These are phyloP conservation scores for Alternaria arbusti DNA, from an alignment of 2,329 filamentous ascomycete genomes.

Conservation along the genomic window DNA sequence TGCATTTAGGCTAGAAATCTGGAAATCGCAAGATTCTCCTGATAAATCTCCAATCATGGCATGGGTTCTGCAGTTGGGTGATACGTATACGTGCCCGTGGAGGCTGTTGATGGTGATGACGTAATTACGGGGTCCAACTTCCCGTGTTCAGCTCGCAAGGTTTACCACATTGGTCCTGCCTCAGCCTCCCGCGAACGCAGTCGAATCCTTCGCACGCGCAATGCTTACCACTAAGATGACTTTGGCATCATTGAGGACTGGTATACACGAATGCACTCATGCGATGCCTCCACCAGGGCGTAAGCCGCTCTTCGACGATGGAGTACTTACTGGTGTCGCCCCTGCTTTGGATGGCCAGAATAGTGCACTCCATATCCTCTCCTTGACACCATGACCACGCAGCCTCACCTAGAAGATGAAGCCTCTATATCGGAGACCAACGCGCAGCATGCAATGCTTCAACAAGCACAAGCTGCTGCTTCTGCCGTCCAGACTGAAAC, in stretches of 20 bases:
- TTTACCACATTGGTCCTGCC: neutral
- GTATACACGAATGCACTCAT: neutral
- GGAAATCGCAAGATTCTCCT: neutral
- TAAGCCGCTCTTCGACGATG: neutral
- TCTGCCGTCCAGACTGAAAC: constrained; percentile 26
- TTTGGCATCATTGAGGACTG: neutral
- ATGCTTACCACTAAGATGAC: neutral
- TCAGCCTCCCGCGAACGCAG: neutral
- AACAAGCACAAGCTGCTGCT: constrained; percentile 36
- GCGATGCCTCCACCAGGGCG: neutral
- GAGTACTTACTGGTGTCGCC: neutral
- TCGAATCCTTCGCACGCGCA: neutral
- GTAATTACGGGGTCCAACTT: neutral
- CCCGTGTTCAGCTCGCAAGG: neutral
- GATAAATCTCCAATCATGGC: neutral
- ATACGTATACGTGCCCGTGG: neutral
- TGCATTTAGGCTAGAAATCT: neutral
- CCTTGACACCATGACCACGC: neutral
- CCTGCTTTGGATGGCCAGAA: neutral
- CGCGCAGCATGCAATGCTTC: constrained; percentile 35
- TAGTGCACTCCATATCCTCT: neutral
- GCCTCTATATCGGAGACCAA: constrained; percentile 16
- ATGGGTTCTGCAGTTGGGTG: neutral
- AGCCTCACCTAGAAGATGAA: constrained; percentile 8
- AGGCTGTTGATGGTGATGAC: neutral